Base-by-base conservation (phyloP, 2,329 filamentous ascomycete species). In the Calonectria montana region DNA sequence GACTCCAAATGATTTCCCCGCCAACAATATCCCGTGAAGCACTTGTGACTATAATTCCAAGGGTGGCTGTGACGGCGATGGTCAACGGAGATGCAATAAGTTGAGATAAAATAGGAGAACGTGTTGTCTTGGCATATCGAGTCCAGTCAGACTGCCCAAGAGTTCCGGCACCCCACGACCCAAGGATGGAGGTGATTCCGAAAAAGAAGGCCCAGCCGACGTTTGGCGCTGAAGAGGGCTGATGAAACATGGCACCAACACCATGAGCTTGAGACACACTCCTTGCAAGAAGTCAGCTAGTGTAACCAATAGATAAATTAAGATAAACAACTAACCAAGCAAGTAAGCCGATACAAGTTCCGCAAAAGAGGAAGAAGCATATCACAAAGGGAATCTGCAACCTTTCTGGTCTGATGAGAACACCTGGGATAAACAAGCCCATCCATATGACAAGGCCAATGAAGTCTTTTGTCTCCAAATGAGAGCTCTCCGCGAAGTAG, bases 201-300 rank as follows among this genome's bases (percentile, higher is more conserved):
- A 80, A 81, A 50, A 80, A 75, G 72, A 81, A 81, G 3, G 80
- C 77, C 80, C 80, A 82, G 21, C 76, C 76, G 25, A 76, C 62
- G 39, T 75, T 75, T 23, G 76, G 73, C 21, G 76, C 67, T 3
- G 73, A 70, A 25, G 37, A 69, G 18, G 73, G 72, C 45, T 77
- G 50, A 23, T 75, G 68, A 65, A 80, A 80, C 71, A 78, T 74
- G 41, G 39, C 39, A 3, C 77, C 78, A 13, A 75, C 69, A 8
- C 78, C 78, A 16, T 72, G 65, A 21, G 75, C 75, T 41, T 70
- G 70, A 3, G 74, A 77, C 4, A 78, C 72, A 29, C 73, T 72
- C 78, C 74, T 77, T 43, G 8, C 3, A 16, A 21, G 35, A 2
- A 3, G 48, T 71, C 39, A 71, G 59, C 39, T 45, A 7, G 8